Conservation (phyloP, 495 filamentous ascomycete species). For the Glutinoglossum americanum region DNA sequence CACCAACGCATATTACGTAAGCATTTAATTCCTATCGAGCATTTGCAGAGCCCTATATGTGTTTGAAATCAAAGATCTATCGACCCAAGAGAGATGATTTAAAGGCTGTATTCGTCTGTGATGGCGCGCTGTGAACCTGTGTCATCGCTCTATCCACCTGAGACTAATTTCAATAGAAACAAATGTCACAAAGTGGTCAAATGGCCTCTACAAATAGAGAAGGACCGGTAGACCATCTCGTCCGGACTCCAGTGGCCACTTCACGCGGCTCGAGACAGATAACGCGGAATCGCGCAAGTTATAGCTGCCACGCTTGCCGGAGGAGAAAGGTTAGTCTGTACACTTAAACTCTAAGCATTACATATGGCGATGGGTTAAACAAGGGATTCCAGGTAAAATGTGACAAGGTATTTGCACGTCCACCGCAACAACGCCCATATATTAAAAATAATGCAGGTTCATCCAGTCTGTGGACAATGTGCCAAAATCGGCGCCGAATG, state of each 20-base stretch:
- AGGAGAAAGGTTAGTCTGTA: constrained; percentile 26
- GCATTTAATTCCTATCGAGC: not conserved
- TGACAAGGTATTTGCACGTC: not conserved
- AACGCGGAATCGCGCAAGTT: constrained; percentile 27
- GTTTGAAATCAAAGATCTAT: too few relatives aligned
- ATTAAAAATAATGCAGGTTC: constrained; percentile 13
- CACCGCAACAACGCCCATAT: not conserved
- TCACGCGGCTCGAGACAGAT: constrained; percentile 15
- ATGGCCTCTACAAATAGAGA: not conserved
- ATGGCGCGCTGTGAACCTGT: not conserved
- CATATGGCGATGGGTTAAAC: not conserved
- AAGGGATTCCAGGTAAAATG: not conserved
- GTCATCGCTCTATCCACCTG: not conserved
- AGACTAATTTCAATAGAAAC: not conserved
- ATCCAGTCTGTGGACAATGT: constrained; percentile 28
- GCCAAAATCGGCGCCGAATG: constrained; percentile 24
- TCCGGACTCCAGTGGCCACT: not conserved
- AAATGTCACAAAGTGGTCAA: not conserved
- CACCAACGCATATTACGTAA: not conserved
- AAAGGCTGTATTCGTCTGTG: not conserved
- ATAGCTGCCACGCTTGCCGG: constrained; percentile 28
- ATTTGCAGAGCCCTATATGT: not conserved
- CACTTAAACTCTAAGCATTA: constrained; percentile 17
- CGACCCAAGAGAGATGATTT: too few relatives aligned
- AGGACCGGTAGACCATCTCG: not conserved